A percentile compares a stretch with the other conserved stretches of the same genome.
Evolutionary conservation across 2,329 filamentous ascomycete species (phyloP).

Genomic region (Calycina herbarum): DNA sequence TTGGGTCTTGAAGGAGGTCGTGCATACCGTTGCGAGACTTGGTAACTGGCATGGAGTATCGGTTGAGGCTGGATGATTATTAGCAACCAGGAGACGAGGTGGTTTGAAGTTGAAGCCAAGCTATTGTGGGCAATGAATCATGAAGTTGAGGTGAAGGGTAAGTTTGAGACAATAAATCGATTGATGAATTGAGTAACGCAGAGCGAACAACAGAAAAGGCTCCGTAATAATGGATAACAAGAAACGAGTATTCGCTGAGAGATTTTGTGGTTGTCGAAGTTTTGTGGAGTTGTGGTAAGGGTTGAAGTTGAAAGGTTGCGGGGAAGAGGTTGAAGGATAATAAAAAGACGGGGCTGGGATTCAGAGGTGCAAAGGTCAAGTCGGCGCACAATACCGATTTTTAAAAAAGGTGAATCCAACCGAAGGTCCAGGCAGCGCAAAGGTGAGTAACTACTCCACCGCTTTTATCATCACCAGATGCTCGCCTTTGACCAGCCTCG

Average conservation of each 20-base stretch:
- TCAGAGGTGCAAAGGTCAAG: conserved; percentile 1
- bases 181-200: conserved; percentile 4
- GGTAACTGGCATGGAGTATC: conserved; percentile 91
- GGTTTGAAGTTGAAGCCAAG: conserved; percentile 6
- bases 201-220: not conserved
- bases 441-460: not conserved
- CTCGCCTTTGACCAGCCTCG: not conserved
- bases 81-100: conserved; percentile 17
- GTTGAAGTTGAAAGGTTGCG: not conserved
- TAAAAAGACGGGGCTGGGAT: conserved; percentile 1
- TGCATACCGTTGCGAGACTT: conserved; percentile 66
- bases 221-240: conserved; percentile 3
- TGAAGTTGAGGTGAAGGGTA: conserved; percentile 12
- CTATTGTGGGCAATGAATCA: conserved; percentile 11
- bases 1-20: conserved; percentile 71
- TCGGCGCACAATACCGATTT: not conserved
- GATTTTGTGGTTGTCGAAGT: not conserved
- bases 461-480: not conserved
- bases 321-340: not conserved
- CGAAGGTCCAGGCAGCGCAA: not conserved
- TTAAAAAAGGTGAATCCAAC: not conserved
- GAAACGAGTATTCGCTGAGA: not conserved
- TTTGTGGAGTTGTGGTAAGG: not conserved
- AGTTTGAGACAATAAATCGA: not conserved
- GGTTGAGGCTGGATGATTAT: conserved; percentile 65